A percentile compares a stretch with the other conserved stretches of the same genome.
phyloP scores from a whole-genome alignment of 2,329 filamentous ascomycete species.

The Cladophialophora chaetospira region DNA sequence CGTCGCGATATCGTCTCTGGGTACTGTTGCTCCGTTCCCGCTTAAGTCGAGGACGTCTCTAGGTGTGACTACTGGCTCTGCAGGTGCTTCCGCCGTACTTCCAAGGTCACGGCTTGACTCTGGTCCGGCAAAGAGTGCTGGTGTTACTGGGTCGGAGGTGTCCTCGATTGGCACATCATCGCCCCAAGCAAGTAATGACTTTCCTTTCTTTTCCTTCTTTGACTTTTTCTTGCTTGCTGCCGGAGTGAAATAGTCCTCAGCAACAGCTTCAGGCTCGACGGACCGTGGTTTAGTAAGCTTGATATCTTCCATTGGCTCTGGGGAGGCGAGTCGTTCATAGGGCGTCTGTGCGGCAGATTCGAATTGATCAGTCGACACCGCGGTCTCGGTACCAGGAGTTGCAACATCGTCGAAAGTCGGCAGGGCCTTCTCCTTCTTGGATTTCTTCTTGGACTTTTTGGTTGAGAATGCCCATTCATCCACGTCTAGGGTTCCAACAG shows the following conservation, averaged over 20 bases:
- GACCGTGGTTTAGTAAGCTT: neutral
- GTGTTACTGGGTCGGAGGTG: neutral
- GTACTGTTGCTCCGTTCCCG: too few relatives aligned
- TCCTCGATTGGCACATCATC: slow-evolving; percentile 11
- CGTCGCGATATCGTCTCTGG: too few relatives aligned
- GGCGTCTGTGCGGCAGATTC: slow-evolving; percentile 11
- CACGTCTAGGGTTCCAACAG: neutral
- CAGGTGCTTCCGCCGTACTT: too few relatives aligned
- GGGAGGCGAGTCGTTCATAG: neutral
- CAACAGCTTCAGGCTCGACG: neutral
- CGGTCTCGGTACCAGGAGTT: slow-evolving; percentile 8
- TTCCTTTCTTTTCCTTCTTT: slow-evolving; percentile 28
- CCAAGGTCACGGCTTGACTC: neutral
- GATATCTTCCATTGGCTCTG: slow-evolving; percentile 8
- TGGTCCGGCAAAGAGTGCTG: neutral
- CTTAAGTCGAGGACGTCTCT: too few relatives aligned
- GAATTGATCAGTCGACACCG: slow-evolving; percentile 9
- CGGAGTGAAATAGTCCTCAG: slow-evolving; percentile 6
- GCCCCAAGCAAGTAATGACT: slow-evolving; percentile 9
- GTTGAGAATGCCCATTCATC: slow-evolving; percentile 30
- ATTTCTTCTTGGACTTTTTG: slow-evolving; percentile 37
- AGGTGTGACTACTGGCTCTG: too few relatives aligned
- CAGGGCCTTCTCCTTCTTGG: slow-evolving; percentile 14
- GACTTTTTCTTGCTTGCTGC: slow-evolving; percentile 38
- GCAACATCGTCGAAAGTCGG: neutral